Conservation (phyloP, 805 yeast genomes). For the Candida jianshihensis region DNA sequence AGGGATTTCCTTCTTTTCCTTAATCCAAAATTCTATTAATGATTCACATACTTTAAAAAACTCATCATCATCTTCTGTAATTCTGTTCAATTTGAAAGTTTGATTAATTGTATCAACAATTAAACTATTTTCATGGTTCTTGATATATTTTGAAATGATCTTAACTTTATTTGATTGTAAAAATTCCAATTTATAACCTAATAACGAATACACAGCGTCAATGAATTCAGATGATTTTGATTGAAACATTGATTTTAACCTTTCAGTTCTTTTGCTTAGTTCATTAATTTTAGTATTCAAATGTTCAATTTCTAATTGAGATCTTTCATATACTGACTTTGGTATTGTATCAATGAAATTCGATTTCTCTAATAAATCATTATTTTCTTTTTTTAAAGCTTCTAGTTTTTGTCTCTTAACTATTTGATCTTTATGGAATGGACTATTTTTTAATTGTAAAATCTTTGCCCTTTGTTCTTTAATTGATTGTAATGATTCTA, state of each 20-base stretch:
- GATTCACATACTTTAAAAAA: constrained; percentile 35
- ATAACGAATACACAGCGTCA: constrained; percentile 54
- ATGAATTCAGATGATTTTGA: constrained; percentile 67
- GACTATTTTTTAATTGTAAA: constrained; percentile 60
- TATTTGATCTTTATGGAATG: constrained; percentile 54
- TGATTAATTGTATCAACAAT: constrained; percentile 50
- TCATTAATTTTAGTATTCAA: constrained; percentile 41
- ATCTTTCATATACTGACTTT: constrained; percentile 53
- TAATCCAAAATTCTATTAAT: constrained; percentile 59
- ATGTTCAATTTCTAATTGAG: constrained; percentile 44
- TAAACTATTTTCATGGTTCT: constrained; percentile 37
- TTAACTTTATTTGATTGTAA: constrained; percentile 49
- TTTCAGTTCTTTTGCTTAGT: constrained; percentile 41
- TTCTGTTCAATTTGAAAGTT: constrained; percentile 45
- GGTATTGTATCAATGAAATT: constrained; percentile 39
- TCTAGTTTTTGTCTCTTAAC: constrained; percentile 47
- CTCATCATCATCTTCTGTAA: constrained; percentile 22
- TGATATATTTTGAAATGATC: constrained; percentile 39
- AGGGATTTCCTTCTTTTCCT: constrained; percentile 62
- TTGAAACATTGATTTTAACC: constrained; percentile 51
- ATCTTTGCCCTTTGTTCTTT: constrained; percentile 40
- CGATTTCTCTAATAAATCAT: constrained; percentile 35
- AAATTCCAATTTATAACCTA: constrained; percentile 73
- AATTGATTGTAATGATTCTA: constrained; percentile 26
- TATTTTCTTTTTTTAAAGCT: constrained; percentile 50